Conservation (phyloP, 2,329 filamentous ascomycete species). For the Pseudodiploospora longispora region DNA sequence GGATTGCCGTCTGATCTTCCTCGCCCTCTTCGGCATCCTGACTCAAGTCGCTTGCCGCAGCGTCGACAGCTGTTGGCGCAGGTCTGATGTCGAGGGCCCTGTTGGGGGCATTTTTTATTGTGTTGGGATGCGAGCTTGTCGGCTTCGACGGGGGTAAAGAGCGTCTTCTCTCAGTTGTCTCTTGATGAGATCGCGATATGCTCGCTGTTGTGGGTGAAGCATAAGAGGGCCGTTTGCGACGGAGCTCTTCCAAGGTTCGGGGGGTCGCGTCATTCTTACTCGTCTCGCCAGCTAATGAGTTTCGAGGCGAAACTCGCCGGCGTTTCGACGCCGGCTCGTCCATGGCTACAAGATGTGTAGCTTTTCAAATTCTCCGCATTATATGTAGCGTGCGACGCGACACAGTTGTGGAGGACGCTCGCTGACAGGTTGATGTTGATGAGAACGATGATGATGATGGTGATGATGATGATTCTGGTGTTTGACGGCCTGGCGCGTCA, state of each 20-base stretch:
- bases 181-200: slow-evolving; percentile 52
- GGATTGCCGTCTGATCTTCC: slow-evolving; percentile 1
- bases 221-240: slow-evolving; percentile 45
- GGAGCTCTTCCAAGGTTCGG: slow-evolving; percentile 13
- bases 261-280: slow-evolving; percentile 20
- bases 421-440: neutral
- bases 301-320: slow-evolving; percentile 52
- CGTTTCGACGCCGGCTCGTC: slow-evolving; percentile 55
- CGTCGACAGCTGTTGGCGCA: neutral
- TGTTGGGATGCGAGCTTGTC: neutral
- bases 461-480: slow-evolving; percentile 6
- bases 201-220: slow-evolving; percentile 61
- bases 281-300: slow-evolving; percentile 24
- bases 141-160: slow-evolving; percentile 24
- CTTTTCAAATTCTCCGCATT: too few relatives aligned
- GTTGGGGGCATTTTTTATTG: neutral
- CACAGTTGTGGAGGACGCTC: neutral
- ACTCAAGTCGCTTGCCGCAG: neutral
- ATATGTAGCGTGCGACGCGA: neutral
- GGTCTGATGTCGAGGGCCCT: too few relatives aligned
- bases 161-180: slow-evolving; percentile 41
- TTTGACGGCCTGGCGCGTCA: slow-evolving; percentile 4
- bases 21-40: slow-evolving; percentile 10
- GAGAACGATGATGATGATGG: slow-evolving; percentile 2
- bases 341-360: slow-evolving; percentile 17